These are phyloP conservation scores for Protomyces pachydermus DNA, from an alignment of 1,139 yeast species.

Conservation along the genomic window DNA sequence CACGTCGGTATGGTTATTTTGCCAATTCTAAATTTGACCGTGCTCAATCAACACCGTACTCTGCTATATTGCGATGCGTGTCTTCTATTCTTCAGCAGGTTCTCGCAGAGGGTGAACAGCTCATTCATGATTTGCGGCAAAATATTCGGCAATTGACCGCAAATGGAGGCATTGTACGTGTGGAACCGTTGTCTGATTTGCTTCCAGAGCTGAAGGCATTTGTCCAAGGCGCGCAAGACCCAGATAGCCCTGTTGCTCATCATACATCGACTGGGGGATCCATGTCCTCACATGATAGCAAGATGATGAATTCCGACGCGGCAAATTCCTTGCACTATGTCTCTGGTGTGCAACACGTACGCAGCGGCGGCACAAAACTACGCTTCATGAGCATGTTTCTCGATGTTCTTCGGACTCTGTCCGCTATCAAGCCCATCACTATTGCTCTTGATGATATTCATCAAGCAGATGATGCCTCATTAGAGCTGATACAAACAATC, in stretches of 20 bases:
- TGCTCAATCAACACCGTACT: slow-evolving; percentile 24
- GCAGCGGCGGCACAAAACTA: slow-evolving; percentile 30
- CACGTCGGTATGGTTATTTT: slow-evolving; percentile 30
- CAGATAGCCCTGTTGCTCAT: neutral
- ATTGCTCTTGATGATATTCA: slow-evolving; percentile 31
- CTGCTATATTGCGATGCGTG: slow-evolving; percentile 23
- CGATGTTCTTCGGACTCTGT: slow-evolving; percentile 27
- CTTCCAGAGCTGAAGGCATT: slow-evolving; percentile 29
- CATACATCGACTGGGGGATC: neutral
- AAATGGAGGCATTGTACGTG: slow-evolving; percentile 22
- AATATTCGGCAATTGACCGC: slow-evolving; percentile 6
- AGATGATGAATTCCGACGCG: neutral
- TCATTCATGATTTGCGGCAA: slow-evolving; percentile 14
- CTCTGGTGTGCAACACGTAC: neutral
- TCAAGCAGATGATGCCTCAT: slow-evolving; percentile 29
- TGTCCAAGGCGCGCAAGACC: slow-evolving; percentile 17
- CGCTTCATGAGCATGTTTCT: slow-evolving; percentile 27
- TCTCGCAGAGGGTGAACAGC: slow-evolving; percentile 27
- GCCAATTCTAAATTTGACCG: slow-evolving; percentile 6
- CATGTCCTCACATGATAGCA: neutral
- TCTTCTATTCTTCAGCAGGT: slow-evolving; percentile 31
- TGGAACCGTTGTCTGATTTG: slow-evolving; percentile 16
- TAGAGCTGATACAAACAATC: slow-evolving; percentile 29
- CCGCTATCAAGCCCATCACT: slow-evolving; percentile 28
- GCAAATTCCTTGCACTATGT: neutral